Percentiles rank a stretch among this genome's conserved stretches.
Evolutionary conservation across 2,329 filamentous ascomycete genomes (phyloP).

Genomic region (Achaetomium macrosporum): DNA sequence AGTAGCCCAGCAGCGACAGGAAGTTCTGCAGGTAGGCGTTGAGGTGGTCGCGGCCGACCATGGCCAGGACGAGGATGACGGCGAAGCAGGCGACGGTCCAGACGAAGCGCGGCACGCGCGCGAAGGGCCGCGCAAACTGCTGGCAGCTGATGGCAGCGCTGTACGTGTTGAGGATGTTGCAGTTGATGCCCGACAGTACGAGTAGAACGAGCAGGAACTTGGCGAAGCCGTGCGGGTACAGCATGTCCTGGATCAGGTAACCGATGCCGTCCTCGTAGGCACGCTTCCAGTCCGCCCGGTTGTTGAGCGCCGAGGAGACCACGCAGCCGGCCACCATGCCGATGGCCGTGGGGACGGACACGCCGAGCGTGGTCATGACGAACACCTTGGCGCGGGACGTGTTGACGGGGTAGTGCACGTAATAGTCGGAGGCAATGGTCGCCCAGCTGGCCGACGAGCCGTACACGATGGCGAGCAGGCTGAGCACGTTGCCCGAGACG

Average conservation of each 20-base stretch:
- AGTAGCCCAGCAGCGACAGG: background rate
- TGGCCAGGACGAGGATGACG: background rate
- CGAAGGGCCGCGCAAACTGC: background rate
- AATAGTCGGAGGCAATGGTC: background rate
- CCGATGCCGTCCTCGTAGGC: background rate
- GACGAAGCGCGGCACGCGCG: background rate
- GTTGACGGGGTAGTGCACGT: background rate
- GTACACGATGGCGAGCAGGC: background rate
- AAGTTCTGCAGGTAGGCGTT: background rate
- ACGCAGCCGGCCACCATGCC: background rate
- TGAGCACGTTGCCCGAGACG: background rate
- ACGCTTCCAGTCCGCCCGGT: background rate
- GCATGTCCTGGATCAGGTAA: background rate
- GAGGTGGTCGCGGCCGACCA: background rate
- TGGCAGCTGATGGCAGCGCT: background rate
- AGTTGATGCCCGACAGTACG: background rate
- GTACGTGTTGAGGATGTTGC: background rate
- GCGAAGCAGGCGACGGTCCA: background rate
- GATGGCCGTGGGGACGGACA: background rate
- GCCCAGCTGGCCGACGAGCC: background rate
- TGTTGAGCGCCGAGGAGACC: background rate
- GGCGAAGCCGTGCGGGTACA: background rate
- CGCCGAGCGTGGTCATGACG: background rate
- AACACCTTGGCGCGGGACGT: background rate
- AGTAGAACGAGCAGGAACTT: background rate